phyloP scores from a whole-genome alignment of 768 basidiomycete species.

The Trametopsis cervina region DNA sequence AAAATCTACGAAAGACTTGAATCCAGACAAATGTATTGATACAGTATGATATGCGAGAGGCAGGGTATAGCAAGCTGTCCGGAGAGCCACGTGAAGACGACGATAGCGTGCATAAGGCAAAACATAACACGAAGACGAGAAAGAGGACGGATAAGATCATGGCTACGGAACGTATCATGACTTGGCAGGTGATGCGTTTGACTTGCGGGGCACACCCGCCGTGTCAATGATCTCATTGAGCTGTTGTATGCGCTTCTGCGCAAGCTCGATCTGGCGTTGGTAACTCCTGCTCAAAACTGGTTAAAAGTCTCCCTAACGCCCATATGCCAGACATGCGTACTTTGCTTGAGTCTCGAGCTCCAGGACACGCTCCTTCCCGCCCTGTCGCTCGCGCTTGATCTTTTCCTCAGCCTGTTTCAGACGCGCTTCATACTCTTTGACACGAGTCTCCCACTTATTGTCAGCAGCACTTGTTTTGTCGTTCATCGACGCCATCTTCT shows the following conservation, averaged over 20 bases:
- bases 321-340: conserved; percentile 32
- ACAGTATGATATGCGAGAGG: background rate
- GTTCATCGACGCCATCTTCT: conserved; percentile 70
- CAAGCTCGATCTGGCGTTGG: conserved; percentile 70
- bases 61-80: background rate
- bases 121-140: background rate
- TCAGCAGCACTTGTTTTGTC: conserved; percentile 70
- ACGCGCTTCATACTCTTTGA: conserved; percentile 82
- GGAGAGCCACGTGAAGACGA: background rate
- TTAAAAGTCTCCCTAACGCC: background rate
- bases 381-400: conserved; percentile 89
- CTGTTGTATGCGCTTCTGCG: conserved; percentile 65
- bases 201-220: conserved; percentile 14
- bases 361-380: conserved; percentile 76
- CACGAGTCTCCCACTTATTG: conserved; percentile 86
- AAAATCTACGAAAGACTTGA: too few species aligned
- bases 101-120: background rate
- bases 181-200: conserved; percentile 5
- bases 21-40: too few species aligned
- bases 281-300: conserved; percentile 43
- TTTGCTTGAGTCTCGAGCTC: conserved; percentile 68
- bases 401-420: conserved; percentile 82
- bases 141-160: background rate
- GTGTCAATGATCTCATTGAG: conserved; percentile 40
- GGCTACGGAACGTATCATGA: background rate